Base-by-base conservation (phyloP, 495 filamentous ascomycete species). In the Hypoxylon fragiforme region DNA sequence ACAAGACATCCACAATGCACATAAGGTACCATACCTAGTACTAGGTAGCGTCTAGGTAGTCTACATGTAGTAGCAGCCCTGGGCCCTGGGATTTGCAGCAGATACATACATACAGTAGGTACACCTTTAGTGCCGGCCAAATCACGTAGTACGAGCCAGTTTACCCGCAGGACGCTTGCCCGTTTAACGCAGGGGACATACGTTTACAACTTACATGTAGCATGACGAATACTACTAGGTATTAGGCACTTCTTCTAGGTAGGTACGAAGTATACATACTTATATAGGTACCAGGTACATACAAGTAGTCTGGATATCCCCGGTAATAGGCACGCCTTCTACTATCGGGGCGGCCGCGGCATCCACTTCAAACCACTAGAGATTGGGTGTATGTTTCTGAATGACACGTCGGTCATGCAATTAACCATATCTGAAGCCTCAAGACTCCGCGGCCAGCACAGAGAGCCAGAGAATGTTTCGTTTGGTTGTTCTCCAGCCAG, bases 1-100 rank as follows among this genome's bases (percentile, higher is more conserved):
- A 62, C 58, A 52, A 62, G 52, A 56, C 46, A 55, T 51, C 50
- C 51, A 61, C 36, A 54, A 56, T 51, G 46, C 58, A 62, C 41
- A 61, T 12, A 34, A n/a, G n/a, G n/a, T n/a, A n/a, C 24, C 24
- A 28, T 28, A 28, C n/a, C n/a, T n/a, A 9, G 24, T 28, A 28
- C 24, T 28, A 28, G 24, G 24, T 28, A 28, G 24, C n/a, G n/a
- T n/a, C 4, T 28, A 28, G 24, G 24, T 28, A 28, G 24, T 4
- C 9, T 28, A 28, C 24, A 28, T 28, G 24, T 28, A 28, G 24
- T n/a, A n/a, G n/a, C n/a, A n/a, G n/a, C n/a, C n/a, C n/a, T n/a
- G n/a, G n/a, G n/a, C n/a, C n/a, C n/a, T n/a, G n/a, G n/a, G n/a
- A n/a, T n/a, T n/a, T n/a, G n/a, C n/a, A n/a, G n/a, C n/a, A 28